These are phyloP conservation scores for Debaryomycetaceae sp. DNA, from an alignment of 1,139 yeast species.

Conservation along the genomic window DNA sequence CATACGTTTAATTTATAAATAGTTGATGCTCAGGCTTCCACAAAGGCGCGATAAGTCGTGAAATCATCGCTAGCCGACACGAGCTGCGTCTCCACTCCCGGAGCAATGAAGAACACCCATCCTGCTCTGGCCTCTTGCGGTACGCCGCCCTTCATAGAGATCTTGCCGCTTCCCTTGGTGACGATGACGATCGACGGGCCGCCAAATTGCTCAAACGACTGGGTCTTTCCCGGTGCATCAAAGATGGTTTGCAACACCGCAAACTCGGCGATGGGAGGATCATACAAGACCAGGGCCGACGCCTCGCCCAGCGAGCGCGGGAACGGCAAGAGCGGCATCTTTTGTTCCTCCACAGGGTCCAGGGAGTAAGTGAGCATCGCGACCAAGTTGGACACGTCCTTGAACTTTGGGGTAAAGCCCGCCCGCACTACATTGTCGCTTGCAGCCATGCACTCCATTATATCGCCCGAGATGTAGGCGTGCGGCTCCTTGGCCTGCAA, in stretches of 20 bases:
- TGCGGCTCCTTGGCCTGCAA: constrained; percentile 96
- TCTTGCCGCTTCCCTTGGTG: constrained; percentile 67
- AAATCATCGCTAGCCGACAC: constrained; percentile 43
- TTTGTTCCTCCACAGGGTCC: constrained; percentile 86
- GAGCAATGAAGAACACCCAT: constrained; percentile 75
- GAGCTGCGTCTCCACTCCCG: constrained; percentile 56
- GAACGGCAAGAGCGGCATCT: constrained; percentile 64
- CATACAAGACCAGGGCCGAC: constrained; percentile 50
- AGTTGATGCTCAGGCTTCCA: constrained; percentile 46
- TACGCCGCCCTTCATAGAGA: constrained; percentile 32
- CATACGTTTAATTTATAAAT: too few species aligned
- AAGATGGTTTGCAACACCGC: constrained; percentile 71
- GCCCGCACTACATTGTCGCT: constrained; percentile 97
- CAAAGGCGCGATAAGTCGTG: constrained; percentile 81
- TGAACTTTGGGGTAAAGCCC: constrained; percentile 96
- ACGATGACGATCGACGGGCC: constrained; percentile 88
- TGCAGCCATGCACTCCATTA: constrained; percentile 99
- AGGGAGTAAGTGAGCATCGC: constrained; percentile 83
- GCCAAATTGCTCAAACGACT: constrained; percentile 45
- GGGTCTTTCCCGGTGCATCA: constrained; percentile 33
- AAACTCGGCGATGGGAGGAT: constrained; percentile 96
- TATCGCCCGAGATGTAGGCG: constrained; percentile 93
- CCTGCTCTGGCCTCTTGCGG: constrained; percentile 48
- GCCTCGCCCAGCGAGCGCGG: constrained; percentile 61
- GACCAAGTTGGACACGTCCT: constrained; percentile 84